phyloP scores from a whole-genome alignment of 306 rosid genomes.

The Heteromeles arbutifolia region DNA sequence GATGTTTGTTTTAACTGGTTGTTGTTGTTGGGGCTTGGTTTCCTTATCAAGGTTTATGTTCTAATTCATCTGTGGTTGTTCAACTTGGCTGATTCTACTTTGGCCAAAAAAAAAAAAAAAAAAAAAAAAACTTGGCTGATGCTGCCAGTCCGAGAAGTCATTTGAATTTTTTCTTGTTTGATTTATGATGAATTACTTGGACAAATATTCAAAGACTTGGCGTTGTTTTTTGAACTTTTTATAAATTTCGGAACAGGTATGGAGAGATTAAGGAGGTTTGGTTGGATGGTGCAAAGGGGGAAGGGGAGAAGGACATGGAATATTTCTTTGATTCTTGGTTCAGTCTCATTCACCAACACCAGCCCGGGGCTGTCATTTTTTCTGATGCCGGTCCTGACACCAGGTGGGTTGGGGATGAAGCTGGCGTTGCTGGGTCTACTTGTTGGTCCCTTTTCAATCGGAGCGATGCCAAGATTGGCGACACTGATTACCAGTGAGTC shows the following conservation, averaged over 20 bases:
- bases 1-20: background rate
- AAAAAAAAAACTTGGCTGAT: no score
- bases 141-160: background rate
- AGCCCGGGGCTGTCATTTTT: slow-evolving; percentile 66
- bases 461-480: slow-evolving; percentile 42
- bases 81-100: background rate
- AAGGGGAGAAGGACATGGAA: slow-evolving; percentile 67
- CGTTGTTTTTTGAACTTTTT: background rate
- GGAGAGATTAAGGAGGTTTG: slow-evolving; percentile 62
- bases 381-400: slow-evolving; percentile 81
- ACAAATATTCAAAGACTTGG: background rate
- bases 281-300: slow-evolving; percentile 87
- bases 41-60: background rate
- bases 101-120: no score
- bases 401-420: slow-evolving; percentile 84
- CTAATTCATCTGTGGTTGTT: background rate
- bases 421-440: slow-evolving; percentile 60
- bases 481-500: slow-evolving; percentile 47
- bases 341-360: slow-evolving; percentile 77
- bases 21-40: background rate
- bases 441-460: slow-evolving; percentile 82
- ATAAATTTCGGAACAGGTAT: slow-evolving; percentile 40
- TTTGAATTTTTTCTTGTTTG: background rate
- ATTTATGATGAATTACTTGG: background rate
- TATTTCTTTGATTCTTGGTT: slow-evolving; percentile 71